Evolutionary conservation across 768 basidiomycete genomes (phyloP), one percentile per base, ranked within the genome.

Genomic region (Pulveroboletus sp.): DNA sequence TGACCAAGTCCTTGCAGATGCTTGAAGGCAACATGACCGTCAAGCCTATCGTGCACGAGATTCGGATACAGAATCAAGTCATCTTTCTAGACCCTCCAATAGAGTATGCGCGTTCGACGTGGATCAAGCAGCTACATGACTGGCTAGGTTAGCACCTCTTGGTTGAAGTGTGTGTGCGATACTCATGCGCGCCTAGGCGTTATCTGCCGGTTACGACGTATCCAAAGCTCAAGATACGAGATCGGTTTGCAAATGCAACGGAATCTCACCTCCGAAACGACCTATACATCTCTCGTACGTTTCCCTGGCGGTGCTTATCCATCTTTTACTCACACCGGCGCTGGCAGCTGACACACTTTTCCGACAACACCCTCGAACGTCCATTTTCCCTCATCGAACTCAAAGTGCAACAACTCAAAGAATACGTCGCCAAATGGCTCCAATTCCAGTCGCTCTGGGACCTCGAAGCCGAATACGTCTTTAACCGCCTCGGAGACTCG

Each of bases 401-500:
- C 57, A 97, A 97, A 69, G 84, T 94, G 14, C 85, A 87, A 49
- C 83, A 90, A 52, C 78, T 99, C 45, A 85, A 79, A 58, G 85
- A 87, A 39, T 99, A 99, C 68, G 93, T 97, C 42, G 90, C 78
- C 50, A 97, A 97, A 72, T 99, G 97, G 97, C 80, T 98, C 0
- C 94, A 95, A 62, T 98, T 99, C 80, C 97, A 98, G 69, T 95
- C 95, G 0, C 76, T 98, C 0, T 98, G 95, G 97, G 97, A 99
- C 65, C 82, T 98, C 35, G 94, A 98, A 69, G 81, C 94, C 24
- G 95, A 98, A 77, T 88, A 90, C 63, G 94, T 99, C 31, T 98
- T 97, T 77, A 85, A 85, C 59, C 87, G 90, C 0, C 85, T 99
- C 7, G 97, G 97, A 9, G 95, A 99, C 68, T 90, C 90, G 12